Evolutionary conservation across 1,139 yeast genomes (phyloP).

Genomic region (Spathaspora sp.): DNA sequence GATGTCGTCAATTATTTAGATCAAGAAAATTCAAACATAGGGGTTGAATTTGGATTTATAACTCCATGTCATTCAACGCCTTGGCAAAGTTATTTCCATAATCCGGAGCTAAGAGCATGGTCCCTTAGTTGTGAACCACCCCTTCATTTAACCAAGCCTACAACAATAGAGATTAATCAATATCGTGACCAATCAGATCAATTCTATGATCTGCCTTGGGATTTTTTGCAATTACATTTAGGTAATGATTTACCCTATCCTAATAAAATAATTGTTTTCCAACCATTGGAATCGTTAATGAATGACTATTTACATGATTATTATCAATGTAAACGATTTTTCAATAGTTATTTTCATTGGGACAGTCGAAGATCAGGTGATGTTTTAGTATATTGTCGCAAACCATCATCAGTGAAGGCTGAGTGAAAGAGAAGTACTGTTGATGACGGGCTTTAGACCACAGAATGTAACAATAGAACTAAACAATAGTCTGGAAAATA

Average conservation of each 20-base stretch:
- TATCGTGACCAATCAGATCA: conserved; percentile 87
- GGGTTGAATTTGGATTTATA: conserved; percentile 58
- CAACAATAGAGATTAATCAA: conserved; percentile 24
- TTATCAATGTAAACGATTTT: conserved; percentile 55
- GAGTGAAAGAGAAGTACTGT: too few relatives aligned
- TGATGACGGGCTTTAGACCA: background rate
- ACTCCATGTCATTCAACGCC: conserved; percentile 99
- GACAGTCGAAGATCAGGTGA: conserved; percentile 81
- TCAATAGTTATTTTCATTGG: conserved; percentile 86
- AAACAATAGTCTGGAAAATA: background rate
- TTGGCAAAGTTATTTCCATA: conserved; percentile 82
- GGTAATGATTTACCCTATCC: conserved; percentile 26
- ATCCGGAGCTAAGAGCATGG: conserved; percentile 56
- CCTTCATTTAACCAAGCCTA: conserved; percentile 33
- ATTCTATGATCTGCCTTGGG: conserved; percentile 66
- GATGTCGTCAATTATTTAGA: conserved; percentile 55
- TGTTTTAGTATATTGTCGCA: conserved; percentile 52
- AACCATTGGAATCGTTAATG: conserved; percentile 53
- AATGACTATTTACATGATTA: conserved; percentile 30
- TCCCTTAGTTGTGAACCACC: conserved; percentile 94
- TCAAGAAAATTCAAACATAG: conserved; percentile 23
- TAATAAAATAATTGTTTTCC: conserved; percentile 66
- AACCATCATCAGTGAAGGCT: background rate
- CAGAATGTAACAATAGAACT: background rate
- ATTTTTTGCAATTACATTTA: conserved; percentile 39